phyloP scores from a whole-genome alignment of 2,329 filamentous ascomycete genomes.

The Scedosporium dehoogii region DNA sequence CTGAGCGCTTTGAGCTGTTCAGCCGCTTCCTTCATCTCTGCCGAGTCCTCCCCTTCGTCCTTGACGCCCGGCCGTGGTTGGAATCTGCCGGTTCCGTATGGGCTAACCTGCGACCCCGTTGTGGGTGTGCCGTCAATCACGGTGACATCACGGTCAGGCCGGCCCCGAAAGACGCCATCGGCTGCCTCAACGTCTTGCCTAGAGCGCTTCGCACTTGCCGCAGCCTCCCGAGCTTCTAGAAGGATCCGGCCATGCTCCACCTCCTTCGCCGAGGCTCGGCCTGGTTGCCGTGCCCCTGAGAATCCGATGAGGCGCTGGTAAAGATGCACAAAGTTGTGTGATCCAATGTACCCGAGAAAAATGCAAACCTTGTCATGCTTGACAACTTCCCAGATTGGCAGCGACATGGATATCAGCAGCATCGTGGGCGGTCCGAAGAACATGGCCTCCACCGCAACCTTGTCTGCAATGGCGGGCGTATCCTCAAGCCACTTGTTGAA shows the following conservation, averaged over 20 bases:
- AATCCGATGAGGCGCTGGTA: constrained; percentile 47
- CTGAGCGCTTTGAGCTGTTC: constrained; percentile 58
- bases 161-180: neutral
- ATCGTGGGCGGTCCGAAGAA: constrained; percentile 58
- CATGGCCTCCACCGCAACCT: constrained; percentile 56
- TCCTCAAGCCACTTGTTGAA: constrained; percentile 58
- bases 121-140: constrained; percentile 1
- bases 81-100: constrained; percentile 3
- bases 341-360: constrained; percentile 55
- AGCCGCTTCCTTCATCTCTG: constrained; percentile 59
- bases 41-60: constrained; percentile 47
- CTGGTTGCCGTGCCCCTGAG: constrained; percentile 6
- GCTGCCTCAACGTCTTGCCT: neutral
- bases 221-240: constrained; percentile 40
- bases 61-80: constrained; percentile 5
- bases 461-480: constrained; percentile 43
- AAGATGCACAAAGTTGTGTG: constrained; percentile 56
- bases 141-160: neutral
- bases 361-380: constrained; percentile 59
- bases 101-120: constrained; percentile 8
- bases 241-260: constrained; percentile 48
- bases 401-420: constrained; percentile 56
- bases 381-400: constrained; percentile 52
- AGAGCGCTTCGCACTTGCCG: constrained; percentile 17
- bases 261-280: constrained; percentile 37